These are phyloP conservation scores for Saitozyma sp. DNA, from an alignment of 768 basidiomycete species.

Conservation along the genomic window DNA sequence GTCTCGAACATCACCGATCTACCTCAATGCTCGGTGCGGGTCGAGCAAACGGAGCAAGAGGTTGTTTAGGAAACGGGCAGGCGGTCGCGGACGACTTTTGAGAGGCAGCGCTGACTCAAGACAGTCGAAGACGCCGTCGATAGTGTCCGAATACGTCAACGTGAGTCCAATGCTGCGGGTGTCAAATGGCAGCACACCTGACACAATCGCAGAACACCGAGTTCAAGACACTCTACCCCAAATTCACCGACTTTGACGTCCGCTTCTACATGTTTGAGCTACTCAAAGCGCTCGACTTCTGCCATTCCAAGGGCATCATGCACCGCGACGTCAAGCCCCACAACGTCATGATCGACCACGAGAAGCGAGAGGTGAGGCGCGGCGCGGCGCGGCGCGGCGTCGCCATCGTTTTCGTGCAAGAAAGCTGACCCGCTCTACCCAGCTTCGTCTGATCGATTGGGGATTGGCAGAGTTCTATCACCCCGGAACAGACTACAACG, in stretches of 20 bases:
- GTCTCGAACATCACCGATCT: not conserved
- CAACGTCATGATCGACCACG: conserved; percentile 99
- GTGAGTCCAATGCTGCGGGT: conserved; percentile 27
- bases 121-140: conserved; percentile 89
- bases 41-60: too few relatives aligned
- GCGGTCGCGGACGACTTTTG: too few relatives aligned
- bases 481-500: conserved; percentile 95
- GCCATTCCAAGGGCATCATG: conserved; percentile 99
- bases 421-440: conserved; percentile 9
- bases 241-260: conserved; percentile 93
- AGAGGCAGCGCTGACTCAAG: conserved; percentile 27
- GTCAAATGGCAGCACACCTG: not conserved
- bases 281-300: conserved; percentile 94
- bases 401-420: not conserved
- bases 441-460: conserved; percentile 98
- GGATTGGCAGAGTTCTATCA: conserved; percentile 98
- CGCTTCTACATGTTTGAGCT: conserved; percentile 96
- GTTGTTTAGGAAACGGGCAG: too few relatives aligned
- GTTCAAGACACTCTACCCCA: conserved; percentile 93
- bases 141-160: conserved; percentile 96
- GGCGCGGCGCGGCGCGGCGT: conserved; percentile 17
- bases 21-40: not conserved
- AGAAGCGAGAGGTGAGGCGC: conserved; percentile 75
- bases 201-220: conserved; percentile 67
- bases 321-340: conserved; percentile 98